Evolutionary conservation across 1,139 yeast species (phyloP), one percentile per base, ranked within the genome.

Genomic region (Zygosaccharomyces pseudobailii): DNA sequence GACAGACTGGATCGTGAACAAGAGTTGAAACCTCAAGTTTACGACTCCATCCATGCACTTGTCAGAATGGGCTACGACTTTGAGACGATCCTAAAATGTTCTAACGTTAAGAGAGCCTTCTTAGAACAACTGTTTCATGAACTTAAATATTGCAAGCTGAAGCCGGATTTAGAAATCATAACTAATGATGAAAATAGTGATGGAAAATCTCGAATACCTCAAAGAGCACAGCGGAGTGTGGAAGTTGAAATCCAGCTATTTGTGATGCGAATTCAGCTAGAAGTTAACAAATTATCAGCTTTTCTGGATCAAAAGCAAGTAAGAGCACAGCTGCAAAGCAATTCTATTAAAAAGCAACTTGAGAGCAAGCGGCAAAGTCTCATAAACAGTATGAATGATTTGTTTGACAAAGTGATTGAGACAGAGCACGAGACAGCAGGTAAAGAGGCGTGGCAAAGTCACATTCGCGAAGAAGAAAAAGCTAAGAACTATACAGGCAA

Each of bases 51-150:
- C 3, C 40, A 35, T 13, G 48, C 40, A 6, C 43, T 57, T 10
- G 39, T 50, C 4, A 41, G 54, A 27, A 43, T 50, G 7, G 57
- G 57, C 1, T 50, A 44, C 27, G 28, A 43, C n/a, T 57, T 53
- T 32, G 43, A 42, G 20, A 41, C 41, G 20, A 46, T 57, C 24
- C 6, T 42, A 5, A 25, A 35, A 20, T 50, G 49, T 24, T 45
- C 53, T 7, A 42, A 42, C 13, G 48, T 55, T 10, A 42, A 50
- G 34, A 33, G 27, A 13, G 19, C 39, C 9, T 56, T 56, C 40
- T 40, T 57, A 36, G 36, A 47, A 36, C 40, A 49, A n/a, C 30
- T 46, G 7, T 56, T 42, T 35, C 41, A 39, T 19, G 48, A 47
- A 28, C 43, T 52, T 9, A 46, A 47, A 45, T 17, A 22, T 23